phyloP scores from a whole-genome alignment of 2,329 filamentous ascomycete species.

The Penicillium sp. region DNA sequence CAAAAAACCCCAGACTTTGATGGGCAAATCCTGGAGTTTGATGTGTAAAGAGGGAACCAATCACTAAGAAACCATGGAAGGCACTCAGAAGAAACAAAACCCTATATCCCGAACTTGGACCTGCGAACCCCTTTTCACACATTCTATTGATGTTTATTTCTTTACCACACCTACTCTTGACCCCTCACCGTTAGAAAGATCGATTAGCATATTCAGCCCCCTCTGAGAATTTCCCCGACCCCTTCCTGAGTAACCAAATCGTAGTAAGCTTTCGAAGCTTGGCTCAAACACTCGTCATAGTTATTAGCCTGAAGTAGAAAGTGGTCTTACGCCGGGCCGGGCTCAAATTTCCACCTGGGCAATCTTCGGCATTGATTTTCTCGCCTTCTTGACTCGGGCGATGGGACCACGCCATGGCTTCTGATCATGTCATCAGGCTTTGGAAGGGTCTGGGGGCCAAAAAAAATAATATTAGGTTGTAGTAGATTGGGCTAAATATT shows the following conservation, averaged over 20 bases:
- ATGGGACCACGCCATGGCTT: background rate
- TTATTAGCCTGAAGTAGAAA: background rate
- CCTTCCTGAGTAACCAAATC: no score
- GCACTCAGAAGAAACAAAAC: no score
- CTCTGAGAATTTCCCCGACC: background rate
- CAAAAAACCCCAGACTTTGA: background rate
- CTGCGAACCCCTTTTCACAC: no score
- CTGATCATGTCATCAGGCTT: constrained; percentile 29
- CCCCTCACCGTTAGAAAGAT: background rate
- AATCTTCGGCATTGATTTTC: background rate
- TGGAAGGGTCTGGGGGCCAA: constrained; percentile 44
- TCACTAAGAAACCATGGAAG: no score
- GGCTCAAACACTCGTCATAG: background rate
- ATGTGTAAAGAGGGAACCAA: no score
- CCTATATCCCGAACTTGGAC: no score
- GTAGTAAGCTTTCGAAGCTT: background rate
- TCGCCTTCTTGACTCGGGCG: background rate
- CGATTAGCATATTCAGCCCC: background rate
- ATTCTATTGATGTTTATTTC: background rate
- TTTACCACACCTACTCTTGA: background rate
- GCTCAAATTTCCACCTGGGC: background rate
- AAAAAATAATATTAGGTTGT: no score
- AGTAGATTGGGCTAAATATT: no score
- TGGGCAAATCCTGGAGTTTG: background rate
- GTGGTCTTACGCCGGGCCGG: background rate